A percentile compares a stretch with the other conserved stretches of the same genome.
Conservation (phyloP, 768 basidiomycete genomes). For the Amanita exitialis region DNA sequence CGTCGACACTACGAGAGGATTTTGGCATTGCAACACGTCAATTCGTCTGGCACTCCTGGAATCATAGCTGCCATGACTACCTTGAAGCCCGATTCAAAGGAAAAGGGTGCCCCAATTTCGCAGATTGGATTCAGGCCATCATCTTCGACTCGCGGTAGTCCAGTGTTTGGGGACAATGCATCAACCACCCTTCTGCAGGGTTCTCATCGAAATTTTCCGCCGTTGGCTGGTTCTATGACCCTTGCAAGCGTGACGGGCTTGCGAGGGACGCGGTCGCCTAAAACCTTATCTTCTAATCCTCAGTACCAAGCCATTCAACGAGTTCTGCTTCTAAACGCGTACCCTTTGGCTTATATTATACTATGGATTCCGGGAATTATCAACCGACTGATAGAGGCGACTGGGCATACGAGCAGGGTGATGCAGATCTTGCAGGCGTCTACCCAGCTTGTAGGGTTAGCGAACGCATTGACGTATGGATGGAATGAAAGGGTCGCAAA, state of each 20-base stretch:
- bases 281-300: background rate
- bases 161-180: background rate
- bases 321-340: conserved; percentile 6
- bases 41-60: background rate
- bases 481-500: conserved; percentile 3
- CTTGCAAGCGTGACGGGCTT: background rate
- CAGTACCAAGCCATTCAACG: conserved; percentile 1
- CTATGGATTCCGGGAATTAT: conserved; percentile 3
- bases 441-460: conserved; percentile 3
- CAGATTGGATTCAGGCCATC: background rate
- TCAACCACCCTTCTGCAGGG: background rate
- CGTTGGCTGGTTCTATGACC: background rate
- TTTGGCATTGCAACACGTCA: background rate
- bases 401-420: background rate
- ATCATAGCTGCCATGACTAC: background rate
- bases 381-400: conserved; percentile 1
- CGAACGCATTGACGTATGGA: conserved; percentile 6
- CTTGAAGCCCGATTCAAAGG: background rate
- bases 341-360: conserved; percentile 6
- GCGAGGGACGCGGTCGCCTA: background rate
- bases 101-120: background rate
- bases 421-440: conserved; percentile 4
- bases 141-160: background rate
- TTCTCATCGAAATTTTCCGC: background rate
- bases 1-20: background rate